These are phyloP conservation scores for Fusarium phyllophilum DNA, from an alignment of 2,329 filamentous ascomycete species.

Conservation along the genomic window DNA sequence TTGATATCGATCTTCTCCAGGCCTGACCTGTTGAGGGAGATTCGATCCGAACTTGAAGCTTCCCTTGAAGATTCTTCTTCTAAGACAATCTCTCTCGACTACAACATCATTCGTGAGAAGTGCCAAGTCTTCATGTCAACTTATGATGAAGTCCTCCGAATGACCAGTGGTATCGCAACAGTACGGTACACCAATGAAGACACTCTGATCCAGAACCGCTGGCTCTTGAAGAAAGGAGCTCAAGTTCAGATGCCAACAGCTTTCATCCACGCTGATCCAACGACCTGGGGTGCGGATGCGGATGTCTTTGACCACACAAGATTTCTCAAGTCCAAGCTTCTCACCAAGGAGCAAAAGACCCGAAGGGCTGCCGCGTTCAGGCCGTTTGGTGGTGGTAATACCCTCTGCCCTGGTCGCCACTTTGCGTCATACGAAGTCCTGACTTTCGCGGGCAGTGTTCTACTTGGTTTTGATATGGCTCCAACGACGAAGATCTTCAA, in stretches of 20 bases:
- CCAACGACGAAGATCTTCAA: constrained; percentile 6
- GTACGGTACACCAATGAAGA: constrained; percentile 37
- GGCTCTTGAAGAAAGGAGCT: constrained; percentile 34
- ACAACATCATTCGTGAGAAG: constrained; percentile 12
- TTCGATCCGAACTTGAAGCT: constrained; percentile 16
- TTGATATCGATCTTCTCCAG: constrained; percentile 25
- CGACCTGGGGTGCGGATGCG: constrained; percentile 27
- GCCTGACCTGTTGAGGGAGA: constrained; percentile 1
- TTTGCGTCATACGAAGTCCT: constrained; percentile 33
- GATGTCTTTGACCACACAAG: constrained; percentile 33
- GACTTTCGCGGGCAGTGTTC: constrained; percentile 23
- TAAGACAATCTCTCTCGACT: background rate
- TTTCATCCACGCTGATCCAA: constrained; percentile 32
- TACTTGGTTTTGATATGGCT: constrained; percentile 27
- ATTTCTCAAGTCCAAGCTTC: constrained; percentile 15
- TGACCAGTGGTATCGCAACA: constrained; percentile 35
- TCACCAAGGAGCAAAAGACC: constrained; percentile 25
- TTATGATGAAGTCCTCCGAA: constrained; percentile 30
- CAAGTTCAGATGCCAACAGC: constrained; percentile 39
- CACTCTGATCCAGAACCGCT: constrained; percentile 15
- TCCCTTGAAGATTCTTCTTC: background rate
- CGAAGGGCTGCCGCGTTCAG: constrained; percentile 29
- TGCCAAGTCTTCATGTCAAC: constrained; percentile 32
- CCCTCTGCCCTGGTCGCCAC: constrained; percentile 30
- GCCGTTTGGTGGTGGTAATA: constrained; percentile 33